Base-by-base conservation (phyloP, 2,329 filamentous ascomycete genomes). In the Claviceps maximensis region DNA sequence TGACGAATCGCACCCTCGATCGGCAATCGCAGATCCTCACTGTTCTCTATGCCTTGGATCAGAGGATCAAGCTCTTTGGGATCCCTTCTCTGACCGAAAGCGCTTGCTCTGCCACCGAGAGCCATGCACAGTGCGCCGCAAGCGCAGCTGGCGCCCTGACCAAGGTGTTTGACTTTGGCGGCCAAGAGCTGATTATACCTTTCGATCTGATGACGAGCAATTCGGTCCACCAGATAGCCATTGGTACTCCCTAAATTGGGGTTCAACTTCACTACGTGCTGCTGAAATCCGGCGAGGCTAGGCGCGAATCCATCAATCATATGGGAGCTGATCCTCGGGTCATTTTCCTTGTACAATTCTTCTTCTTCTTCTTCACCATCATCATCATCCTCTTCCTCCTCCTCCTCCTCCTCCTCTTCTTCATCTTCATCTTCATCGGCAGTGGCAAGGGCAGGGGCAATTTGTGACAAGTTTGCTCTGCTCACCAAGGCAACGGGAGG, bases 111-210 rank as follows among this genome's bases (percentile, higher is more conserved):
- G n/a, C 86, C 88, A 23, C 85, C 86, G 46, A 80, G 71, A 1
- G 77, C 77, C 52, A 82, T 72, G 64, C 89, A 94, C 60, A 82
- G 75, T 13, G 71, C 62, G 3, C 76, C 78, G 40, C 80, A 82
- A 12, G 75, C 61, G 63, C 89, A 94, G 19, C 70, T 77, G 27
- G 73, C 72, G 1, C 84, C 78, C 2, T 76, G 73, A 47, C 77
- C 74, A 1, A 82, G 71, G 62, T 95, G 89, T 60, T 84, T 84
- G 53, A 87, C 74, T 62, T 82, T 85, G 56, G 76, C 72, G 40
- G 81, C 83, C 31, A 91, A 73, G 17, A 96, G 72, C 29, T 80
- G 79, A 66, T 90, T 93, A 68, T 90, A 95, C 53, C 89, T 80
- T 55, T 82, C 74, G 47, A 84, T 73, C 65, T 95, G 88, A 62